Base-by-base conservation (phyloP, 2,329 filamentous ascomycete species). In the Bipolaris zeicola region DNA sequence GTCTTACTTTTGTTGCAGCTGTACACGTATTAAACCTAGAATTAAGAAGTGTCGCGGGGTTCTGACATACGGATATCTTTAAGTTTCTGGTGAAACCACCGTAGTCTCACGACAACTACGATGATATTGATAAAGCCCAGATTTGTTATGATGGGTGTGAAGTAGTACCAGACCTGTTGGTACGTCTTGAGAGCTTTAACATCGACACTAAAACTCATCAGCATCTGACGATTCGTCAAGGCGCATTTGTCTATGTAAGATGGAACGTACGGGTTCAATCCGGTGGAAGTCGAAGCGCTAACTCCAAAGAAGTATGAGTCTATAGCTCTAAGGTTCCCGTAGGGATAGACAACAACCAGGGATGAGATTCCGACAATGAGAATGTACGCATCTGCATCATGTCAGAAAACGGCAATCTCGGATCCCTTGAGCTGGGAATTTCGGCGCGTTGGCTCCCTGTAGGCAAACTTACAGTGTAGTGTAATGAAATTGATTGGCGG, bases 81-180 rank as follows among this genome's bases (percentile, higher is more conserved):
- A 72, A 99, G 97, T 6, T 92, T 87, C 76, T 96, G 96, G 77
- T 98, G 93, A 72, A 99, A 99, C 94, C 94, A 99, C 77, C 96
- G 96, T 1, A 99, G 81, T 22, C 95, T 89, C 11, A 98, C 83
- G 65, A 96, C 93, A 6, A 99, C 95, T 38, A 99, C 92, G 38
- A 86, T 89, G 1, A 90, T 71, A 37, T 78, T 76, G 45, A 78
- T 76, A 54, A 77, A 75, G 43, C 78, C 77, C 18, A 76, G 73
- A 10, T 72, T 77, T 58, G 74, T 77, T 11, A 76, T 14, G 50
- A 65, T 75, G 5, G 76, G 62, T 6, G 75, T 64, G 6, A 78
- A 50, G 60, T 74, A 71, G 20, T 77, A 61, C 20, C 70, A 82
- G 36, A 91, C 74, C 14, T 57, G 82, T 59, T 83, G 81, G 61